Conservation (phyloP, 2,329 filamentous ascomycete species). For the Aspergillus sp. region DNA sequence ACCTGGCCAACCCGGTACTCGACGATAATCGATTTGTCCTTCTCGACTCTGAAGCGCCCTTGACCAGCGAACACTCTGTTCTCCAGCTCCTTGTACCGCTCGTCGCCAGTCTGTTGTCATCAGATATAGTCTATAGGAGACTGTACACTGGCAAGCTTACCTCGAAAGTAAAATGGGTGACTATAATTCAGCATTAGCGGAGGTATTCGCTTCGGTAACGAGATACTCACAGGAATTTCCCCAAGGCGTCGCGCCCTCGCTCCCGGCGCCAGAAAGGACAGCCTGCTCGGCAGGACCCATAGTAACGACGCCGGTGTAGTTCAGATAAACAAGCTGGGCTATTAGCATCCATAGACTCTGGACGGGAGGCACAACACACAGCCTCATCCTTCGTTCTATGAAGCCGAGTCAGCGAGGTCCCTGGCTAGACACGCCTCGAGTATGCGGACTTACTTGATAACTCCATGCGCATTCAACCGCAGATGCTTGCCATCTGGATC, state of each 20-base stretch:
- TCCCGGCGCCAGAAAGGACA: conserved; percentile 24
- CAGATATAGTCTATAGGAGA: too few relatives aligned
- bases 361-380: too few relatives aligned
- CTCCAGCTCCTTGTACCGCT: conserved; percentile 34
- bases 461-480: conserved; percentile 32
- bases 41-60: conserved; percentile 31
- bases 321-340: conserved; percentile 29
- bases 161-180: conserved; percentile 31
- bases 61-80: conserved; percentile 31
- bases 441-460: conserved; percentile 26
- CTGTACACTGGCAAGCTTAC: too few relatives aligned
- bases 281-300: conserved; percentile 23
- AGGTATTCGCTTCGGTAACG: neutral
- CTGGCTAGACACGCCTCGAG: neutral
- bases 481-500: conserved; percentile 32
- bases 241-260: conserved; percentile 28
- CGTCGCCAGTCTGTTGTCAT: conserved; percentile 34
- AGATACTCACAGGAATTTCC: conserved; percentile 30
- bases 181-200: conserved; percentile 11
- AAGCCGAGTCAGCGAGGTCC: conserved; percentile 1
- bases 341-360: too few relatives aligned
- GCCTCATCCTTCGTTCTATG: conserved; percentile 24
- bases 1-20: conserved; percentile 37
- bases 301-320: conserved; percentile 33
- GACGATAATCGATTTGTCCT: conserved; percentile 28